phyloP scores from a whole-genome alignment of 2,329 filamentous ascomycete species.

The Sclerotinia nivalis region DNA sequence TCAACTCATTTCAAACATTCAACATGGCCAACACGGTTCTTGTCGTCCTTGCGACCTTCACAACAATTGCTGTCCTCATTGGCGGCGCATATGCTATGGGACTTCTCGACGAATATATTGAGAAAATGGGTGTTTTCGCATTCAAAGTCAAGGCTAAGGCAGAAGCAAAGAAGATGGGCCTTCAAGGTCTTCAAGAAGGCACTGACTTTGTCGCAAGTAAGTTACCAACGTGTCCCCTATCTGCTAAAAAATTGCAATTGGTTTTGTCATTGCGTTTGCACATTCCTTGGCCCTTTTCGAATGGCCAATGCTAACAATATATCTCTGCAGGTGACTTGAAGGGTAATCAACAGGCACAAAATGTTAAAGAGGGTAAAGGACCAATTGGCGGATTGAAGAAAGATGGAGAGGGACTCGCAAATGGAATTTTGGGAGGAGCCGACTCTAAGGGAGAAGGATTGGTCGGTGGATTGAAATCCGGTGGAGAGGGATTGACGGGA shows the following conservation, averaged over 20 bases:
- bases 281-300: not conserved
- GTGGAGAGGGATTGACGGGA: slow-evolving; percentile 20
- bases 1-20: too few relatives aligned
- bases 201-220: slow-evolving; percentile 45
- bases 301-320: not conserved
- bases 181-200: slow-evolving; percentile 45
- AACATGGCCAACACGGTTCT: slow-evolving; percentile 30
- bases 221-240: slow-evolving; percentile 20
- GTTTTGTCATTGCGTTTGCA: not conserved
- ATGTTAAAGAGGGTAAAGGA: slow-evolving; percentile 36
- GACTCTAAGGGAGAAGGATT: slow-evolving; percentile 10
- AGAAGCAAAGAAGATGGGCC: slow-evolving; percentile 45
- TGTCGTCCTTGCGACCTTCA: slow-evolving; percentile 39
- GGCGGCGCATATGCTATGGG: slow-evolving; percentile 45
- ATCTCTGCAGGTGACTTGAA: slow-evolving; percentile 40
- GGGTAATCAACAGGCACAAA: slow-evolving; percentile 43
- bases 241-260: not conserved
- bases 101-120: slow-evolving; percentile 44
- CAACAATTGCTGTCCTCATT: slow-evolving; percentile 40
- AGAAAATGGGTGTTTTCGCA: slow-evolving; percentile 43
- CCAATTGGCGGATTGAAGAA: slow-evolving; percentile 34
- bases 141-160: slow-evolving; percentile 47
- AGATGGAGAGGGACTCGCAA: slow-evolving; percentile 7
- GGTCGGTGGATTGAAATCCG: slow-evolving; percentile 17
- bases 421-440: slow-evolving; percentile 5